A percentile compares a stretch with the other conserved stretches of the same genome.
phyloP scores from a whole-genome alignment of 2,329 filamentous ascomycete genomes.

The Allantophomopsis cytisporea region DNA sequence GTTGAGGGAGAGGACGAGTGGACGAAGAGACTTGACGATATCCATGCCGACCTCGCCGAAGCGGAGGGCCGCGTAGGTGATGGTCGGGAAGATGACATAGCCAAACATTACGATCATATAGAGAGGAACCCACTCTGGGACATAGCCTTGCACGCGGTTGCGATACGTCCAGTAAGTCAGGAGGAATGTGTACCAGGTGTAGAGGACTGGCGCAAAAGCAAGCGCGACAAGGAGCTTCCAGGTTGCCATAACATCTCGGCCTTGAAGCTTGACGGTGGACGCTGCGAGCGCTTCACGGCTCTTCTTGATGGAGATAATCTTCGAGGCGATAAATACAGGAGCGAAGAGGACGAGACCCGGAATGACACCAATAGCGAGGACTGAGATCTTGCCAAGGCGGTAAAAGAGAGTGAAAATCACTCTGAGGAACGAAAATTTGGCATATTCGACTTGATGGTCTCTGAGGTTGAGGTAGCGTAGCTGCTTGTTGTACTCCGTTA shows the following conservation, averaged over 20 bases:
- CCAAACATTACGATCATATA: constrained; percentile 65
- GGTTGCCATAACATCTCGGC: constrained; percentile 80
- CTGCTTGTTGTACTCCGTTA: constrained; percentile 77
- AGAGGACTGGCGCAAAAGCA: constrained; percentile 68
- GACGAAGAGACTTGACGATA: constrained; percentile 86
- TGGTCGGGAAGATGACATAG: constrained; percentile 68
- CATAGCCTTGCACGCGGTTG: constrained; percentile 70
- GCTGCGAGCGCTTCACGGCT: constrained; percentile 73
- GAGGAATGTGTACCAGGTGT: constrained; percentile 66
- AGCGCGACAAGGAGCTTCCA: constrained; percentile 89
- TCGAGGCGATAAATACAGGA: constrained; percentile 75
- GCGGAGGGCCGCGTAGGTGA: constrained; percentile 85
- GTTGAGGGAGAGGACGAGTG: constrained; percentile 72
- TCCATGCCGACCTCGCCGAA: constrained; percentile 99
- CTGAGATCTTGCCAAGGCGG: constrained; percentile 60
- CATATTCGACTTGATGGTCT: constrained; percentile 91
- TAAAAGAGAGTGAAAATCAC: constrained; percentile 70
- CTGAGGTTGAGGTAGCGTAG: constrained; percentile 76
- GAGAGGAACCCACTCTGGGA: constrained; percentile 68
- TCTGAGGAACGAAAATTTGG: constrained; percentile 64
- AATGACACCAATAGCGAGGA: constrained; percentile 69
- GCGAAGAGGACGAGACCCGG: constrained; percentile 81
- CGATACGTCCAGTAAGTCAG: constrained; percentile 67
- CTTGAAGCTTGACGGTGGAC: constrained; percentile 79
- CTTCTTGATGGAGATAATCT: constrained; percentile 70